phyloP scores from a whole-genome alignment of 768 basidiomycete genomes.

The Naganishia vaughanmartiniae region DNA sequence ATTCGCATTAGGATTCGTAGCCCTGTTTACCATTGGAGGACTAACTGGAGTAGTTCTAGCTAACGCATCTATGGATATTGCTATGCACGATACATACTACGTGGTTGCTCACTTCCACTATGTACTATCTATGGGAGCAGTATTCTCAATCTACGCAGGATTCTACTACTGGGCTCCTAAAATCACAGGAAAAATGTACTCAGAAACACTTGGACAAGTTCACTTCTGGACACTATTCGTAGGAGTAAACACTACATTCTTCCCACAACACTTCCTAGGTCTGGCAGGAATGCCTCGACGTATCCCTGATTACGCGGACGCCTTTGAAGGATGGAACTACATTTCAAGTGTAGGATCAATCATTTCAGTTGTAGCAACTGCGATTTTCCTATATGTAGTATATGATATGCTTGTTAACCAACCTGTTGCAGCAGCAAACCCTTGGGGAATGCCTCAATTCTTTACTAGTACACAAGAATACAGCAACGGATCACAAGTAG shows the following conservation, averaged over 20 bases:
- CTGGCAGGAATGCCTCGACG: constrained; percentile 27
- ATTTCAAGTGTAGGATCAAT: constrained; percentile 39
- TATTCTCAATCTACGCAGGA: constrained; percentile 36
- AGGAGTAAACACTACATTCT: constrained; percentile 37
- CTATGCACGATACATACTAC: constrained; percentile 33
- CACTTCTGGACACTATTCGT: constrained; percentile 38
- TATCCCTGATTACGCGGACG: constrained; percentile 35
- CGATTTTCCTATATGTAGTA: constrained; percentile 37
- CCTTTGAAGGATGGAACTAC: constrained; percentile 37
- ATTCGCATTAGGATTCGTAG: constrained; percentile 34
- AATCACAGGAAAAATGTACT: constrained; percentile 37
- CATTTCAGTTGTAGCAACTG: constrained; percentile 38
- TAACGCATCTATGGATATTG: constrained; percentile 37
- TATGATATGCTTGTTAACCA: constrained; percentile 37
- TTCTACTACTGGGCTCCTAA: constrained; percentile 38
- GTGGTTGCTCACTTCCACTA: constrained; percentile 37
- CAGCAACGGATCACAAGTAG: constrained; percentile 30
- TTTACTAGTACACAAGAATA: constrained; percentile 35
- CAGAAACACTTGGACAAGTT: constrained; percentile 37
- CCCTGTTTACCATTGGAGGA: constrained; percentile 37
- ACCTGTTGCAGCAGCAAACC: constrained; percentile 35
- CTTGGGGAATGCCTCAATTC: constrained; percentile 35
- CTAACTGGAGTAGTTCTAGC: constrained; percentile 36
- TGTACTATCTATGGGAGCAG: constrained; percentile 36
- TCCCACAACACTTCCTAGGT: constrained; percentile 30